Conservation (phyloP, 495 filamentous ascomycete genomes). For the Penicillium canariense region DNA sequence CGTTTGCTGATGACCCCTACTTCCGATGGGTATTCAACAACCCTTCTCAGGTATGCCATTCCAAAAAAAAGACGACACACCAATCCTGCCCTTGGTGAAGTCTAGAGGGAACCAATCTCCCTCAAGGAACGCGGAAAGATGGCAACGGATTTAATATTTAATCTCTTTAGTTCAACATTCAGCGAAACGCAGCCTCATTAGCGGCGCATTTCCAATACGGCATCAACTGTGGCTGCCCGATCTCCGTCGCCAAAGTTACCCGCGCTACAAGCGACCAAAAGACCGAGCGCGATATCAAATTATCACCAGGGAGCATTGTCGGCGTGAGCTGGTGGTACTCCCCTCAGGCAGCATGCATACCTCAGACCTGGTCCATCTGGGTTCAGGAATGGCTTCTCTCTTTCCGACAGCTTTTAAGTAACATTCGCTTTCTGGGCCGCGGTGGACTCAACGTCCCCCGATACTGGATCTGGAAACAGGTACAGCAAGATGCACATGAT, state of each 20-base stretch:
- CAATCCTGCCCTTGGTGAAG: background rate
- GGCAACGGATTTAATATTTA: constrained; percentile 1
- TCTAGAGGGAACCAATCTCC: background rate
- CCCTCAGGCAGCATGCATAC: constrained; percentile 38
- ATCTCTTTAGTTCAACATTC: constrained; percentile 45
- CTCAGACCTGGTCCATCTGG: constrained; percentile 54
- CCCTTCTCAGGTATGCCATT: constrained; percentile 47
- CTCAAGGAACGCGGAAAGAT: background rate
- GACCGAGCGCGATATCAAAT: constrained; percentile 12
- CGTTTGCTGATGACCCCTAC: constrained; percentile 65
- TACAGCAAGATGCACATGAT: constrained; percentile 40
- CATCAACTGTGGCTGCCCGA: constrained; percentile 56
- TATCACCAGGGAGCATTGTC: constrained; percentile 41
- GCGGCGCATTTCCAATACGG: constrained; percentile 61
- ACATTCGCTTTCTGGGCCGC: constrained; percentile 58
- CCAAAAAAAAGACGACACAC: constrained; percentile 2
- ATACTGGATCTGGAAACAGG: constrained; percentile 56
- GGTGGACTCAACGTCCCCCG: constrained; percentile 61
- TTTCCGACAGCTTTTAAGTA: constrained; percentile 58
- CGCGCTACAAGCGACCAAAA: constrained; percentile 14
- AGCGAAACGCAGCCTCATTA: constrained; percentile 62
- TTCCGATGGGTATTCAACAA: constrained; percentile 59
- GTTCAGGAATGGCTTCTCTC: constrained; percentile 58
- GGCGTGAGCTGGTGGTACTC: constrained; percentile 65
- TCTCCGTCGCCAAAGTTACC: constrained; percentile 57